phyloP scores from a whole-genome alignment of 768 basidiomycete species.

The Hemileccinum rubropunctum region DNA sequence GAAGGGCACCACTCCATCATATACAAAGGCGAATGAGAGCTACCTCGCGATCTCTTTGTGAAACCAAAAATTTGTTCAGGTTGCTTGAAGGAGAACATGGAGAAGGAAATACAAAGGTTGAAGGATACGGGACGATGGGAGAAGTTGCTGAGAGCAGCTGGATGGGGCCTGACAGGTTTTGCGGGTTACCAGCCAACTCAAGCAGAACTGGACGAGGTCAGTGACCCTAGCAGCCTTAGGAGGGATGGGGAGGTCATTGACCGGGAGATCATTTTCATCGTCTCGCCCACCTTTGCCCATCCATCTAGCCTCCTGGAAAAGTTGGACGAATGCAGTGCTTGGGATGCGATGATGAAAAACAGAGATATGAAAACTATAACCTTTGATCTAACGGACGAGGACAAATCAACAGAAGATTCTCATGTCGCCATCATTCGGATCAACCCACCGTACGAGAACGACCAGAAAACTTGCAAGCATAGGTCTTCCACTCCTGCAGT shows the following conservation, averaged over 20 bases:
- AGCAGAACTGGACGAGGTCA: slow-evolving; percentile 1
- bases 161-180: slow-evolving; percentile 11
- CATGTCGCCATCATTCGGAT: slow-evolving; percentile 6
- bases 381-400: background rate
- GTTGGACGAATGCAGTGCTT: background rate
- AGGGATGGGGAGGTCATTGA: slow-evolving; percentile 17
- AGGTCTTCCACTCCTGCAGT: background rate
- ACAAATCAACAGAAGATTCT: background rate
- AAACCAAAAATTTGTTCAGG: slow-evolving; percentile 34
- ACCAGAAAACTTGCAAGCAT: slow-evolving; percentile 11
- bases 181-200: background rate
- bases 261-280: slow-evolving; percentile 14
- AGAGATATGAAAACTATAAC: background rate
- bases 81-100: slow-evolving; percentile 37
- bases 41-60: slow-evolving; percentile 43
- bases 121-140: slow-evolving; percentile 24
- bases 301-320: background rate
- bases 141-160: slow-evolving; percentile 10
- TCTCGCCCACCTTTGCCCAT: background rate
- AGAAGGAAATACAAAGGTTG: slow-evolving; percentile 18
- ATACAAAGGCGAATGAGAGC: slow-evolving; percentile 48
- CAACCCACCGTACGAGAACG: slow-evolving; percentile 11
- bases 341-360: background rate
- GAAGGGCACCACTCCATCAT: slow-evolving; percentile 52
- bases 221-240: background rate